Percentiles rank a stretch among this genome's conserved stretches.
Conservation (phyloP, 768 basidiomycete species). For the Gelatoporia subvermispora region DNA sequence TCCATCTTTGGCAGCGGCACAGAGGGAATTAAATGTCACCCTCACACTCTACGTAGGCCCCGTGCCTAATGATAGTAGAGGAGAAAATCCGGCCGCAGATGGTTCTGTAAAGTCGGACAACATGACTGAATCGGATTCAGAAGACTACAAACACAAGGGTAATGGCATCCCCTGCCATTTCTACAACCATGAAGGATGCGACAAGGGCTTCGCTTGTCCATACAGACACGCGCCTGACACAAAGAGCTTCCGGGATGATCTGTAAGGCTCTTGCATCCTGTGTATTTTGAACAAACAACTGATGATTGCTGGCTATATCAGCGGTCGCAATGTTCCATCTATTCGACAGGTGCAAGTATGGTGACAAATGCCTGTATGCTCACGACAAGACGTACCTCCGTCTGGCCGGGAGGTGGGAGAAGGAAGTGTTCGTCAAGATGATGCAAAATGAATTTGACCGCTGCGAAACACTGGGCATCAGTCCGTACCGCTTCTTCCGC, state of each 20-base stretch:
- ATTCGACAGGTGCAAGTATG: slow-evolving; percentile 37
- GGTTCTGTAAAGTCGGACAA: slow-evolving; percentile 31
- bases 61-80: too few relatives aligned
- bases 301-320: slow-evolving; percentile 16
- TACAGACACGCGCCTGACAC: slow-evolving; percentile 53
- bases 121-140: slow-evolving; percentile 46
- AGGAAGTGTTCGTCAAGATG: neutral
- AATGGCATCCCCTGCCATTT: slow-evolving; percentile 51
- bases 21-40: slow-evolving; percentile 14
- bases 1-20: slow-evolving; percentile 17
- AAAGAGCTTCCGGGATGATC: slow-evolving; percentile 48
- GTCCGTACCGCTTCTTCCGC: slow-evolving; percentile 6
- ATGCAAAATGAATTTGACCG: neutral
- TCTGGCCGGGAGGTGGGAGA: slow-evolving; percentile 42
- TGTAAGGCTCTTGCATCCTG: too few relatives aligned
- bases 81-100: slow-evolving; percentile 8
- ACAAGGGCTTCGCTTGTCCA: slow-evolving; percentile 34
- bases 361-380: slow-evolving; percentile 40
- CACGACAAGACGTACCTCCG: slow-evolving; percentile 44
- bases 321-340: slow-evolving; percentile 50
- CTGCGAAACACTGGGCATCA: neutral
- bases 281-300: neutral
- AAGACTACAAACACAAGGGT: slow-evolving; percentile 47
- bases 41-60: too few relatives aligned
- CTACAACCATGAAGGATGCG: slow-evolving; percentile 52